Conservation (phyloP, 352 stramenopile genomes). For the Globisporangium uncinulatum region DNA sequence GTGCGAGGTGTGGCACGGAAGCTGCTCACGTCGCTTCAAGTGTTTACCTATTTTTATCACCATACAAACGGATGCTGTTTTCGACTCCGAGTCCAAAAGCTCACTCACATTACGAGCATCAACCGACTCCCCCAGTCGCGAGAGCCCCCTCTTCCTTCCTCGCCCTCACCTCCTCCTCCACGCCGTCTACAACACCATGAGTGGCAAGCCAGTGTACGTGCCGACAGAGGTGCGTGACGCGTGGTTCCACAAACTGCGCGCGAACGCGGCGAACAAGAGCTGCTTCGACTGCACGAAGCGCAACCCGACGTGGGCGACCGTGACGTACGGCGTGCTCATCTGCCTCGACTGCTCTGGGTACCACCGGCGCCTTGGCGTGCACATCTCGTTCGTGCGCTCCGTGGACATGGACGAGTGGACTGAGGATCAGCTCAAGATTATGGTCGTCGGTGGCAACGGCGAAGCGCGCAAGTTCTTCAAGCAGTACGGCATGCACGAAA, state of each 20-base stretch:
- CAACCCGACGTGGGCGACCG: constrained; percentile 94
- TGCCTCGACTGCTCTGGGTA: constrained; percentile 94
- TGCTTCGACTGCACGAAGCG: constrained; percentile 96
- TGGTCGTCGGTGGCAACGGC: constrained; percentile 92
- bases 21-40: no score
- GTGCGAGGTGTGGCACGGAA: no score
- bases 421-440: constrained; percentile 90
- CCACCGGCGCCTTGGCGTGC: constrained; percentile 90
- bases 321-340: constrained; percentile 95
- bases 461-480: constrained; percentile 94
- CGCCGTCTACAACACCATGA: constrained; percentile 14
- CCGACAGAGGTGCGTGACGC: constrained; percentile 67
- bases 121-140: no score
- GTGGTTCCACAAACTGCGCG: constrained; percentile 84
- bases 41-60: no score
- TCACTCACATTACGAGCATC: no score
- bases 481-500: constrained; percentile 81
- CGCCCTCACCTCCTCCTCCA: neutral
- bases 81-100: no score
- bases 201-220: constrained; percentile 66
- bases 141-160: neutral
- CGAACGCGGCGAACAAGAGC: constrained; percentile 74
- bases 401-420: constrained; percentile 97
- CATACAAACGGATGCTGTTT: no score
- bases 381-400: constrained; percentile 93